Evolutionary conservation across 441 rosid species (phyloP).

Genomic region (Mallotus japonicus): DNA sequence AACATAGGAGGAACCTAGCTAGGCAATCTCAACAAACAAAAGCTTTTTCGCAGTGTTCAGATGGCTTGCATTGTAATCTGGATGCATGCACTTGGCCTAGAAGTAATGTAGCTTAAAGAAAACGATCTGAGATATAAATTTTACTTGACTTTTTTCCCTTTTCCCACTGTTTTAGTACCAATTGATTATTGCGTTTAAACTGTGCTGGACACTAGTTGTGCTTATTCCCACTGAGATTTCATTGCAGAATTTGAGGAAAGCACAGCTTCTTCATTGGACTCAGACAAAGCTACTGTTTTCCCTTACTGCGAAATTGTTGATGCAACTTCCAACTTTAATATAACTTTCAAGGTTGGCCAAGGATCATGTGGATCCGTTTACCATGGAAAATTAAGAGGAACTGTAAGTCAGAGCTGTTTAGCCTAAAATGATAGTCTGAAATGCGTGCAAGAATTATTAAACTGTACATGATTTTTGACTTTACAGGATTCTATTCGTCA

Average conservation of each 20-base stretch:
- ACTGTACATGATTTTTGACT: neutral
- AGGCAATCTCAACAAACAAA: neutral
- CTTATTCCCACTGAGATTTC: neutral
- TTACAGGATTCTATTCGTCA: neutral
- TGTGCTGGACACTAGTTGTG: too few species aligned
- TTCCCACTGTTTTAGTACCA: too few species aligned
- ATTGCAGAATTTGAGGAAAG: constrained; percentile 26
- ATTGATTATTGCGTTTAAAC: too few species aligned
- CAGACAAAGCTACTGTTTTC: constrained; percentile 29
- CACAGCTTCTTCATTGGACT: constrained; percentile 22
- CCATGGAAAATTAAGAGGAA: constrained; percentile 24
- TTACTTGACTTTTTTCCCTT: too few species aligned
- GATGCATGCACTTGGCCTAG: neutral
- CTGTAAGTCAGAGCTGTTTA: constrained; percentile 14
- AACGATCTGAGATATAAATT: too few species aligned
- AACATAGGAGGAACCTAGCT: neutral
- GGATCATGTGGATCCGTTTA: constrained; percentile 42
- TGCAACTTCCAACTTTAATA: constrained; percentile 35
- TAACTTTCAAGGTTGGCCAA: constrained; percentile 32
- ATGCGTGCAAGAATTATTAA: too few species aligned
- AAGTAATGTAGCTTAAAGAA: neutral
- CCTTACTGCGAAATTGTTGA: constrained; percentile 29
- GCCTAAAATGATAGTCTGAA: too few species aligned
- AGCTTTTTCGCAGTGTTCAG: neutral
- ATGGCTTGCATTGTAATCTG: constrained; percentile 5